Evolutionary conservation across 306 rosid species (phyloP).

Genomic region (Canavalia ensiformis): DNA sequence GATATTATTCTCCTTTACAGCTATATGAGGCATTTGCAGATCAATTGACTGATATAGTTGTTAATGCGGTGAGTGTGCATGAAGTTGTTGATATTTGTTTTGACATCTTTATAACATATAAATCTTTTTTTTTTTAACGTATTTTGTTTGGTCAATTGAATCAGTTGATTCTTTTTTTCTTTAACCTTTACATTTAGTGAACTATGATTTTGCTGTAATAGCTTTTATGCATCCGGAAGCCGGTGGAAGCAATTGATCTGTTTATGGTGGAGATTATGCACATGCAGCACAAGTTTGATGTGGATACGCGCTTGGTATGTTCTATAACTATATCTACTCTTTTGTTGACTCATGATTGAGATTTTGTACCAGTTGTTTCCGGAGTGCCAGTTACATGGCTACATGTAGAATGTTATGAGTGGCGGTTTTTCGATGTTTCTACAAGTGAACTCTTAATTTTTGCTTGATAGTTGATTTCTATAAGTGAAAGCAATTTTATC

Average conservation of each 20-base stretch:
- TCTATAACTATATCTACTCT: constrained; percentile 1
- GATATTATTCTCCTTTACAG: constrained; percentile 57
- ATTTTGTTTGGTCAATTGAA: neutral
- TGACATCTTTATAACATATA: no score
- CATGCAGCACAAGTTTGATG: constrained; percentile 97
- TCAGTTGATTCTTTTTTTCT: neutral
- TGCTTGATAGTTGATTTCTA: no score
- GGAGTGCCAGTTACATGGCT: no score
- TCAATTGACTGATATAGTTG: constrained; percentile 85
- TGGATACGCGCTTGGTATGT: constrained; percentile 91
- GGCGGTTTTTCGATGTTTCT: no score
- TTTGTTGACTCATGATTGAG: neutral
- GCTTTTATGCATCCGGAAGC: constrained; percentile 89
- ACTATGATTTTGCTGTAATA: constrained; percentile 48
- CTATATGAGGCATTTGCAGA: constrained; percentile 90
- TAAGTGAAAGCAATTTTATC: no score
- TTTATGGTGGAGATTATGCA: constrained; percentile 99
- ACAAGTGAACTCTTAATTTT: no score
- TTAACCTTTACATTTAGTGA: constrained; percentile 33
- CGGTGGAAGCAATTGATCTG: constrained; percentile 87
- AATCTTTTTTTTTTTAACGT: no score
- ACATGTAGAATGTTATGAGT: no score
- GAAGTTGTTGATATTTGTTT: constrained; percentile 26
- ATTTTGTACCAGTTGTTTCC: neutral
- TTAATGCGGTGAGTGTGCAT: constrained; percentile 75